Conservation (phyloP, 2,329 filamentous ascomycete species). For the Neurospora crassa region DNA sequence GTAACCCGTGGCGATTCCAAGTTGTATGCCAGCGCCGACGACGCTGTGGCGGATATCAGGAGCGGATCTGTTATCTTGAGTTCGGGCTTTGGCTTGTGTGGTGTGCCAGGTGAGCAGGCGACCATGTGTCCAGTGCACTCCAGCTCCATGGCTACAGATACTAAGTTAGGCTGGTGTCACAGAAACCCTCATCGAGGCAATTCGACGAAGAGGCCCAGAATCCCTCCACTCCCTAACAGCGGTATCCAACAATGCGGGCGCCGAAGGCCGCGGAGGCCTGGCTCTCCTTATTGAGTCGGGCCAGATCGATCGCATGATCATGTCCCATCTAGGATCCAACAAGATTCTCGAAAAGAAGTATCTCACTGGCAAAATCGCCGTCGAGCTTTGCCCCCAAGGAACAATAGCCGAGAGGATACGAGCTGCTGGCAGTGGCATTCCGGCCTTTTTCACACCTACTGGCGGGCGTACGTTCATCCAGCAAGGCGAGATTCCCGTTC, state of each 20-base stretch:
- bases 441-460: conserved; percentile 73
- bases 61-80: conserved; percentile 64
- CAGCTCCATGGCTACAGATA: not conserved
- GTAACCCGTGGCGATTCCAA: conserved; percentile 32
- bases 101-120: conserved; percentile 49
- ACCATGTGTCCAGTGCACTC: conserved; percentile 5
- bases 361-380: conserved; percentile 60
- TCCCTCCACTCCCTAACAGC: conserved; percentile 60
- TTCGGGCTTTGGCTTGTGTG: conserved; percentile 75
- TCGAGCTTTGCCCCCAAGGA: conserved; percentile 70
- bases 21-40: conserved; percentile 47
- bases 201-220: conserved; percentile 49
- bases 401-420: conserved; percentile 64
- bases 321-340: conserved; percentile 70
- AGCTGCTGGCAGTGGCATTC: conserved; percentile 66
- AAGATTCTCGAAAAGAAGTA: conserved; percentile 69
- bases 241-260: conserved; percentile 73
- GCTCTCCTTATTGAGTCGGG: conserved; percentile 59
- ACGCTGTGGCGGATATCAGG: conserved; percentile 60
- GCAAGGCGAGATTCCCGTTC: conserved; percentile 57
- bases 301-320: conserved; percentile 61
- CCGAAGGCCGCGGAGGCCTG: conserved; percentile 57
- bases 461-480: conserved; percentile 58
- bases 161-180: not conserved
- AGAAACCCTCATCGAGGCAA: conserved; percentile 60